Conservation (phyloP, 2,329 filamentous ascomycete species). For the Cladosporium oxysporum region DNA sequence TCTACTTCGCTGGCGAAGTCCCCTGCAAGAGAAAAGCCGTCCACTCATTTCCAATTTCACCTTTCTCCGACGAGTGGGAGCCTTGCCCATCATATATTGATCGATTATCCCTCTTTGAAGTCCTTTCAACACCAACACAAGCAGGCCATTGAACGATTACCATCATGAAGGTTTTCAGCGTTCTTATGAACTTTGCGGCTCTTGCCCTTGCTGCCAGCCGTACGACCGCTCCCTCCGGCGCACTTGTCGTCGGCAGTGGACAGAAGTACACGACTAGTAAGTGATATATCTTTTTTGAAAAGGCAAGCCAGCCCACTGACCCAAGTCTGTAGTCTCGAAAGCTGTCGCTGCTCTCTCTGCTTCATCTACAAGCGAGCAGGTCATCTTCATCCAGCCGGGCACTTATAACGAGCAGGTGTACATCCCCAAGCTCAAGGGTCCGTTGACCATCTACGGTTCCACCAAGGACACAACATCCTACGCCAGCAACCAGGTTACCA, state of each 20-base stretch:
- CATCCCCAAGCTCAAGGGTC: slow-evolving; percentile 33
- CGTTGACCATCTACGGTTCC: slow-evolving; percentile 60
- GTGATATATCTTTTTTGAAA: slow-evolving; percentile 31
- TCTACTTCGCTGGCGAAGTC: background rate
- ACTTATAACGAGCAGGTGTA: slow-evolving; percentile 62
- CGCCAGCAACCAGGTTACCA: slow-evolving; percentile 59
- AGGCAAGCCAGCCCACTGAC: background rate
- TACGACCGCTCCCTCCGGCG: slow-evolving; percentile 53
- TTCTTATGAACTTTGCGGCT: background rate
- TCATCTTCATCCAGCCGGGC: slow-evolving; percentile 63
- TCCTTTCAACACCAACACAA: background rate
- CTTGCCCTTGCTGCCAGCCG: slow-evolving; percentile 35
- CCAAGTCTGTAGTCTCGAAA: slow-evolving; percentile 40
- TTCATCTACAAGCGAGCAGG: slow-evolving; percentile 42
- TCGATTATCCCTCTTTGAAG: background rate
- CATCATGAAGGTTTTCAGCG: slow-evolving; percentile 1
- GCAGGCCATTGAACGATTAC: background rate
- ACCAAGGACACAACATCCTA: slow-evolving; percentile 57
- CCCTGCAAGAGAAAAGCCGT: background rate
- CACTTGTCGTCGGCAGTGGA: slow-evolving; percentile 49
- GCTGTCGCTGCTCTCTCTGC: slow-evolving; percentile 61
- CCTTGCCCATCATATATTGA: background rate
- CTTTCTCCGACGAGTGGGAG: background rate
- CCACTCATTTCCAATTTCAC: background rate
- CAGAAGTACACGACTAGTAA: slow-evolving; percentile 46